phyloP scores from a whole-genome alignment of 1,284 basidiomycete species.

The Ganoderma multipileum region DNA sequence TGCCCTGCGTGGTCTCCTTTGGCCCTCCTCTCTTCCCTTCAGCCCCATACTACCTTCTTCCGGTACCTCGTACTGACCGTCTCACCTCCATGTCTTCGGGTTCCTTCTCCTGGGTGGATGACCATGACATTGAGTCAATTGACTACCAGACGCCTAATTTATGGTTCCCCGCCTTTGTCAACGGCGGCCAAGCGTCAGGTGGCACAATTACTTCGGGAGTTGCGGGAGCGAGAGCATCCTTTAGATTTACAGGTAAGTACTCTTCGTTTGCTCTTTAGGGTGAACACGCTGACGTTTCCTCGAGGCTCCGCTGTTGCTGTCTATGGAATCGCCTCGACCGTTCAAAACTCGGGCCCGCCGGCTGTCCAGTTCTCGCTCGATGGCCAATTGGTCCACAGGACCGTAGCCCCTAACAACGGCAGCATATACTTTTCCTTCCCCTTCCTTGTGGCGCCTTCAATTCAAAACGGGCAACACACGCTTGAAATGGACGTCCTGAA shows the following conservation, averaged over 20 bases:
- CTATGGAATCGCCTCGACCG: slow-evolving; percentile 13
- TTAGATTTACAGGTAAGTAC: slow-evolving; percentile 20
- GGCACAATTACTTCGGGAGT: slow-evolving; percentile 15
- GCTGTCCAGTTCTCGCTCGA: slow-evolving; percentile 20
- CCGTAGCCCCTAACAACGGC: slow-evolving; percentile 23
- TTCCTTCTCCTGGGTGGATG: slow-evolving; percentile 17
- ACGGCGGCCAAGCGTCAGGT: background rate
- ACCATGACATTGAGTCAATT: slow-evolving; percentile 16
- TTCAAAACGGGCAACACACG: slow-evolving; percentile 11
- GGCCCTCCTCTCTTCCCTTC: background rate
- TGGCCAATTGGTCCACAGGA: slow-evolving; percentile 8
- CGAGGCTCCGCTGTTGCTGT: slow-evolving; percentile 21
- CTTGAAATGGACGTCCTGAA: slow-evolving; percentile 21
- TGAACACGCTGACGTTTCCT: background rate
- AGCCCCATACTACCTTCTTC: background rate
- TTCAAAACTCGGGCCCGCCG: slow-evolving; percentile 1
- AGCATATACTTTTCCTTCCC: slow-evolving; percentile 6
- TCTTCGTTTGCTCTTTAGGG: background rate
- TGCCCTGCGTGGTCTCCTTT: background rate
- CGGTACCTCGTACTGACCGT: background rate
- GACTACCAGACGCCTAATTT: slow-evolving; percentile 16
- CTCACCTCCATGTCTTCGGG: slow-evolving; percentile 8
- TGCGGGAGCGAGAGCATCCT: slow-evolving; percentile 15
- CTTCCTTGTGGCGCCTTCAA: slow-evolving; percentile 6
- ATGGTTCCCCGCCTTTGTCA: background rate